phyloP scores from a whole-genome alignment of 345 rosid species.

The Toxicodendron radicans region DNA sequence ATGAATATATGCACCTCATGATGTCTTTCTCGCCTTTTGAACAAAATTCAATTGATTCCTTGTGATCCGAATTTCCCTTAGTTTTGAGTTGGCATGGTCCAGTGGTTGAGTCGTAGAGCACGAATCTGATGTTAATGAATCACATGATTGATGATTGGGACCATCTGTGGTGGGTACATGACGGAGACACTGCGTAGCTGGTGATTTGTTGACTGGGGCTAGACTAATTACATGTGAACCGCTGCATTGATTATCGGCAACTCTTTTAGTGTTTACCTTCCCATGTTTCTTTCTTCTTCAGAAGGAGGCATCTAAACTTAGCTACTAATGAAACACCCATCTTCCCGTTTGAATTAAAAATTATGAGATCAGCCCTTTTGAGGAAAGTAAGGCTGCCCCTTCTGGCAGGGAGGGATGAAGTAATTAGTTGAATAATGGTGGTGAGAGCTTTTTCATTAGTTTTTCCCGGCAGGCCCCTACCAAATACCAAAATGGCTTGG shows the following conservation, averaged over 20 bases:
- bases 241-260: background rate
- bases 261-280: background rate
- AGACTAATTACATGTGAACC: slow-evolving; percentile 3
- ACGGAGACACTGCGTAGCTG: slow-evolving; percentile 23
- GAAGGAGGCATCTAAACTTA: background rate
- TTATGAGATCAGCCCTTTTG: background rate
- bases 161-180: slow-evolving; percentile 21
- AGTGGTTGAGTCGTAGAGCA: slow-evolving; percentile 5
- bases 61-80: slow-evolving; percentile 18
- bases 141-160: slow-evolving; percentile 20
- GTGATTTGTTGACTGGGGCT: background rate
- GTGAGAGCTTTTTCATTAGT: background rate
- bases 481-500: background rate
- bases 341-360: background rate
- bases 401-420: background rate
- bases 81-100: slow-evolving; percentile 21
- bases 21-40: background rate
- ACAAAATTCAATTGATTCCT: slow-evolving; percentile 1
- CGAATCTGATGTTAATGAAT: slow-evolving; percentile 10
- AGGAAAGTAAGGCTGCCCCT: background rate
- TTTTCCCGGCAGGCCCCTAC: background rate
- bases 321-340: background rate
- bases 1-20: background rate
- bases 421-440: too few species aligned
- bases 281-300: background rate